phyloP scores from a whole-genome alignment of 306 rosid species.

The Lathyrus tuberosus region DNA sequence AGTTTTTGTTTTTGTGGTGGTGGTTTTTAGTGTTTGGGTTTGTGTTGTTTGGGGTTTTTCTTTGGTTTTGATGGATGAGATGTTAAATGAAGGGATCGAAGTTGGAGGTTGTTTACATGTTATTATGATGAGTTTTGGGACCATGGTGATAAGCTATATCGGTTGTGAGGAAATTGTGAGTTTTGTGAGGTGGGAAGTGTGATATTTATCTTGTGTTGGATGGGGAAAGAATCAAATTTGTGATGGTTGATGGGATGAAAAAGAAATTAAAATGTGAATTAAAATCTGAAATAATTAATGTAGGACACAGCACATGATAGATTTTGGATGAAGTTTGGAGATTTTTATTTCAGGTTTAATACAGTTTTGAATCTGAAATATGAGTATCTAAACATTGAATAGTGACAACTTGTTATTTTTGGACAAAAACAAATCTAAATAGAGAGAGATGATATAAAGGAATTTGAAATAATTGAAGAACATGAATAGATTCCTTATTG shows the following conservation, averaged over 20 bases:
- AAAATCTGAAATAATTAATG: no score
- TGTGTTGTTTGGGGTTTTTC: constrained; percentile 42
- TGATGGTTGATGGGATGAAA: not conserved
- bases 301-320: not conserved
- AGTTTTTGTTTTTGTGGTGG: constrained; percentile 13
- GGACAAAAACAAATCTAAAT: no score
- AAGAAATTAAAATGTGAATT: not conserved
- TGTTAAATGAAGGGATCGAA: constrained; percentile 5
- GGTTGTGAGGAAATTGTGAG: not conserved
- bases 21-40: constrained; percentile 3
- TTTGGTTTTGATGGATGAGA: constrained; percentile 49
- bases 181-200: not conserved
- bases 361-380: not conserved
- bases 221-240: constrained; percentile 1
- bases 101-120: constrained; percentile 8
- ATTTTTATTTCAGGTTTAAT: not conserved
- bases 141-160: constrained; percentile 5
- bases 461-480: not conserved
- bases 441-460: no score
- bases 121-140: constrained; percentile 41
- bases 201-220: constrained; percentile 14
- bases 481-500: not conserved
- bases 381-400: not conserved
- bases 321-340: not conserved
- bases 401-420: not conserved